A percentile compares a stretch with the other conserved stretches of the same genome.
Conservation (phyloP, 2,329 filamentous ascomycete genomes). For the Aureobasidium uvarum region DNA sequence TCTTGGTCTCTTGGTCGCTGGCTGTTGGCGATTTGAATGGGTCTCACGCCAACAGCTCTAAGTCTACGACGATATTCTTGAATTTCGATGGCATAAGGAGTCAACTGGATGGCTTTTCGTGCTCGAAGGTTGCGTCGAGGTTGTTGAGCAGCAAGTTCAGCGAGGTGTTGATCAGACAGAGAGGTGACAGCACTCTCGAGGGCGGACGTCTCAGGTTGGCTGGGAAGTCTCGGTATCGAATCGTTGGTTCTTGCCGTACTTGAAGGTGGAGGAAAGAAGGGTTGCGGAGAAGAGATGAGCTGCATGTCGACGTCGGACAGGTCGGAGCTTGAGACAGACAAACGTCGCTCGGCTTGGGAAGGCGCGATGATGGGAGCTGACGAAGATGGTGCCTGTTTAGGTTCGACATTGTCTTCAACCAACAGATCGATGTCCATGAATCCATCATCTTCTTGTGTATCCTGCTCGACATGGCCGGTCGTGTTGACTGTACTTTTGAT, state of each 20-base stretch:
- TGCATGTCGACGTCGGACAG: slow-evolving; percentile 21
- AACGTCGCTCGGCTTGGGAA: slow-evolving; percentile 28
- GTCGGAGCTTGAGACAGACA: slow-evolving; percentile 21
- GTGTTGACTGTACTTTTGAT: neutral
- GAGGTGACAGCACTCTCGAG: neutral
- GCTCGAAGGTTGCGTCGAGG: slow-evolving; percentile 42
- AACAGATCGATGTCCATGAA: slow-evolving; percentile 19
- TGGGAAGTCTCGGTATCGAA: neutral
- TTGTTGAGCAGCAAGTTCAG: slow-evolving; percentile 18
- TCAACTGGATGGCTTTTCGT: slow-evolving; percentile 50
- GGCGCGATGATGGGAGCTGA: slow-evolving; percentile 31
- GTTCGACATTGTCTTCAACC: neutral
- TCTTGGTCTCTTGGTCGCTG: slow-evolving; percentile 25
- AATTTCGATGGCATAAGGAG: slow-evolving; percentile 49
- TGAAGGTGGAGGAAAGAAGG: neutral
- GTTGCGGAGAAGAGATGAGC: slow-evolving; percentile 14
- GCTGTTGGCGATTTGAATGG: slow-evolving; percentile 39
- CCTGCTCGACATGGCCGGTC: neutral
- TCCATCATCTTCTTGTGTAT: neutral
- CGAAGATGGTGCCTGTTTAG: slow-evolving; percentile 28
- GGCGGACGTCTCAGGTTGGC: neutral
- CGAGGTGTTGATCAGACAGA: slow-evolving; percentile 6
- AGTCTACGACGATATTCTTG: slow-evolving; percentile 46
- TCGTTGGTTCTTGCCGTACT: slow-evolving; percentile 20
- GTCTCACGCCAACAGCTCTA: slow-evolving; percentile 46